A percentile compares a stretch with the other conserved stretches of the same genome.
These are phyloP conservation scores for Botrytis elliptica DNA, from an alignment of 2,329 filamentous ascomycete genomes.

Conservation along the genomic window DNA sequence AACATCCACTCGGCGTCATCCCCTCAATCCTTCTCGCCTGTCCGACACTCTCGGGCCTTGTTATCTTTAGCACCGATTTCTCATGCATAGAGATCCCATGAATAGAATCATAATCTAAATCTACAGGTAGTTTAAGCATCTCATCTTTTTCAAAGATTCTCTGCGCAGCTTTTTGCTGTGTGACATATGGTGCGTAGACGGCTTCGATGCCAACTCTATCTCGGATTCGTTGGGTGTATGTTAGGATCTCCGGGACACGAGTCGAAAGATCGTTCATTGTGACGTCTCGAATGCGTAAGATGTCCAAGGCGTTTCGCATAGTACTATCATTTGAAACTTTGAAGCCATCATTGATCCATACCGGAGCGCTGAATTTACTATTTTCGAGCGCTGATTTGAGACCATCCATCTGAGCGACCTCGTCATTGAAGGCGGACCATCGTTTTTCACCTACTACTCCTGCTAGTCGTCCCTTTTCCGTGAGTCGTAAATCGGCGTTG, in stretches of 20 bases:
- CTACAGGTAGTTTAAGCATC: slow-evolving; percentile 64
- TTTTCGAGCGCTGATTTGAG: slow-evolving; percentile 61
- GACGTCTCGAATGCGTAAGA: slow-evolving; percentile 67
- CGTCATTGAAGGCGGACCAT: slow-evolving; percentile 69
- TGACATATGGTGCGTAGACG: slow-evolving; percentile 82
- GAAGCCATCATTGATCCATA: slow-evolving; percentile 72
- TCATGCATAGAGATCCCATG: slow-evolving; percentile 78
- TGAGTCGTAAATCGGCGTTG: slow-evolving; percentile 88
- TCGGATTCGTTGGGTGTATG: slow-evolving; percentile 58
- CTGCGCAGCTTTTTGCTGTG: slow-evolving; percentile 65
- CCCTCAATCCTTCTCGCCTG: slow-evolving; percentile 89
- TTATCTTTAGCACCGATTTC: slow-evolving; percentile 64
- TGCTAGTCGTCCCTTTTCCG: slow-evolving; percentile 69
- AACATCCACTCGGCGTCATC: slow-evolving; percentile 59
- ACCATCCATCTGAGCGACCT: slow-evolving; percentile 64
- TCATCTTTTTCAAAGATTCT: slow-evolving; percentile 75
- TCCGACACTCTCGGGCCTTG: slow-evolving; percentile 79
- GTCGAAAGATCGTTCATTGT: slow-evolving; percentile 56
- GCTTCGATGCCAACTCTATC: slow-evolving; percentile 77
- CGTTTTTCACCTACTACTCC: slow-evolving; percentile 77
- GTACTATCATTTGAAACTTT: slow-evolving; percentile 63
- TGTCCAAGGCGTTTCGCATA: slow-evolving; percentile 71
- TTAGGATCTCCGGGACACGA: slow-evolving; percentile 55
- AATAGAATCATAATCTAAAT: slow-evolving; percentile 74
- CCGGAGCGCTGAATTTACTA: slow-evolving; percentile 56